Conservation (phyloP, 305 asterid genomes). For the Solanum hybrid region DNA sequence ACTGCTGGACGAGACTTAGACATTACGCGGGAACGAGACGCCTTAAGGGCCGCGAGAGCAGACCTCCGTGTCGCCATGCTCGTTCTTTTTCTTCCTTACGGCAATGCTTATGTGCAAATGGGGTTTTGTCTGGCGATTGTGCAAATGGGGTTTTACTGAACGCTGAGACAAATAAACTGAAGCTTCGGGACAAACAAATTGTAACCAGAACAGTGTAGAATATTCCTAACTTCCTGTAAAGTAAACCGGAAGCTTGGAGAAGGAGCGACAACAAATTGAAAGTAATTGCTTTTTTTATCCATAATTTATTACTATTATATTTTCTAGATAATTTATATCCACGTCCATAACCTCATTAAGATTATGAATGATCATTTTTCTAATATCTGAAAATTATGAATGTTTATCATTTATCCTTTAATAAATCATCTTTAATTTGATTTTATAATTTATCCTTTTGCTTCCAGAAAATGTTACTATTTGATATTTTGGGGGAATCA, state of each 20-base stretch:
- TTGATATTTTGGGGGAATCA: background rate
- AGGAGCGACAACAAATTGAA: background rate
- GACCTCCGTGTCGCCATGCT: slow-evolving; percentile 32
- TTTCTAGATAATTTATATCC: too few species aligned
- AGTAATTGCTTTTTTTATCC: background rate
- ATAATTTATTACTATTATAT: too few species aligned
- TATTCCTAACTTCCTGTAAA: background rate
- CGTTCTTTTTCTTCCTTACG: slow-evolving; percentile 3
- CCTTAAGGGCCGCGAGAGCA: slow-evolving; percentile 26
- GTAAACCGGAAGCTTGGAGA: background rate
- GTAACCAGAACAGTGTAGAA: background rate
- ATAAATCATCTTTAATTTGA: too few species aligned
- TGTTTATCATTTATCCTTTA: background rate
- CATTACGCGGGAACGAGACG: slow-evolving; percentile 13
- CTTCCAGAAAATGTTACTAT: background rate
- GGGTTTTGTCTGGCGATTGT: background rate
- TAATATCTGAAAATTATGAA: too few species aligned
- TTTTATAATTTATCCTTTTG: too few species aligned
- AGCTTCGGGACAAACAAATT: background rate
- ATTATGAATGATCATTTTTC: too few species aligned
- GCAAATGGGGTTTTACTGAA: background rate
- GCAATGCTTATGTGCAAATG: background rate
- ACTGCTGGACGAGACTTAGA: background rate
- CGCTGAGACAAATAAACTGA: background rate
- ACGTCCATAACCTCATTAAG: too few species aligned